Conservation (phyloP, 2,329 filamentous ascomycete species). For the Coccinonectria pachysandricola region DNA sequence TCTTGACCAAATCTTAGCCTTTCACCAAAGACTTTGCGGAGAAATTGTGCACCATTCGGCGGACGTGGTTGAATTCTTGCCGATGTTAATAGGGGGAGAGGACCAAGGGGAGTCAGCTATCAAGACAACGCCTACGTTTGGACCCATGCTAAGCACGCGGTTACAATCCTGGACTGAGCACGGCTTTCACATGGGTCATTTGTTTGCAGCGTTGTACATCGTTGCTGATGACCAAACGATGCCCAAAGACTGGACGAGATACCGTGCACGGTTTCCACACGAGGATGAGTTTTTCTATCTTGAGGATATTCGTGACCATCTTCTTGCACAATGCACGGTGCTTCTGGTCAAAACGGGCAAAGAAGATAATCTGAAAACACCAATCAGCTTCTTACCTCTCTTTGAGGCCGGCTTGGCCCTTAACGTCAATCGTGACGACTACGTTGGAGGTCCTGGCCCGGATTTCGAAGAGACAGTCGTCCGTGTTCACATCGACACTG, state of each 20-base stretch:
- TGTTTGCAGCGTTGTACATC: conserved; percentile 1
- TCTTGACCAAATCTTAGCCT: not conserved
- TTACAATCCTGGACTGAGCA: conserved; percentile 1
- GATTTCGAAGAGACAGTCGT: conserved; percentile 1
- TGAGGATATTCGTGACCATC: not conserved
- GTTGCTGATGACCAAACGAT: not conserved
- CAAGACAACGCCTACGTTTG: not conserved
- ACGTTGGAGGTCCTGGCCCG: not conserved
- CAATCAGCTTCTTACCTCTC: conserved; percentile 1
- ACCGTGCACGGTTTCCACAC: not conserved
- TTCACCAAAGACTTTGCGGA: conserved; percentile 1
- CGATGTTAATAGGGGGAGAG: too few species aligned
- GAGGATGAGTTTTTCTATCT: not conserved
- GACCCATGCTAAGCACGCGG: not conserved
- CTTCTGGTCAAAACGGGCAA: conserved; percentile 1
- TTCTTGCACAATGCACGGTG: not conserved
- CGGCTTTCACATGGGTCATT: not conserved
- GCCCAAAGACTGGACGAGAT: too few species aligned
- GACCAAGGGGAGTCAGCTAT: not conserved
- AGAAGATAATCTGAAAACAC: not conserved
- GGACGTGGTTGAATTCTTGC: conserved; percentile 1
- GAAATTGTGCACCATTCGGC: not conserved
- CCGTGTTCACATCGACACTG: conserved; percentile 1
- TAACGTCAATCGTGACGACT: conserved; percentile 1
- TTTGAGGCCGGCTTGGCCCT: conserved; percentile 1